These are phyloP conservation scores for Collybia nuda DNA, from an alignment of 768 basidiomycete genomes.

Conservation along the genomic window DNA sequence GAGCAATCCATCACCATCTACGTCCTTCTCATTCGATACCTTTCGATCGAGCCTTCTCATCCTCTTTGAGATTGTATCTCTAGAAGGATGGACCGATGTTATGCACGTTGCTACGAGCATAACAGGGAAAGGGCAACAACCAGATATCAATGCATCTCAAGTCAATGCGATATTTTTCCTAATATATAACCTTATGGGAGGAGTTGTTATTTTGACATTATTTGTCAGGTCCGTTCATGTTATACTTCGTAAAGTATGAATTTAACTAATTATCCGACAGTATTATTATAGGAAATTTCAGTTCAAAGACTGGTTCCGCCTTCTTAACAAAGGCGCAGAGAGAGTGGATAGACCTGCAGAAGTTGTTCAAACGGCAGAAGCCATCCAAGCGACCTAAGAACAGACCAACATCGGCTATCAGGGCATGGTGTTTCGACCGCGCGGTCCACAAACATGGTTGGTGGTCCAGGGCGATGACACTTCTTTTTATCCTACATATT, in stretches of 20 bases:
- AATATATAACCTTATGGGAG: conserved; percentile 89
- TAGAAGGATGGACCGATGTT: conserved; percentile 97
- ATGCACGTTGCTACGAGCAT: conserved; percentile 81
- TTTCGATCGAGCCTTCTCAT: conserved; percentile 85
- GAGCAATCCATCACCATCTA: conserved; percentile 82
- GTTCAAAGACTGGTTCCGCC: conserved; percentile 81
- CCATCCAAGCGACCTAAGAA: conserved; percentile 79
- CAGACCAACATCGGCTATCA: conserved; percentile 52
- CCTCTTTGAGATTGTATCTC: conserved; percentile 92
- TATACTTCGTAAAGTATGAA: neutral
- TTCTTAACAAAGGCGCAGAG: conserved; percentile 83
- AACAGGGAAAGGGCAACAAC: conserved; percentile 67
- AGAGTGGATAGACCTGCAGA: conserved; percentile 93
- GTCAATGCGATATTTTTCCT: conserved; percentile 90
- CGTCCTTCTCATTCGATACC: conserved; percentile 85
- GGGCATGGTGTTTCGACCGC: conserved; percentile 89
- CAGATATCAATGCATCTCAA: conserved; percentile 68
- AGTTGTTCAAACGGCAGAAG: conserved; percentile 80
- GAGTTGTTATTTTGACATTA: conserved; percentile 83
- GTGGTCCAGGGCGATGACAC: conserved; percentile 83
- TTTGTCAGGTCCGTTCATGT: conserved; percentile 73
- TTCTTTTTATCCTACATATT: conserved; percentile 80
- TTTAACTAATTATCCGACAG: conserved; percentile 37
- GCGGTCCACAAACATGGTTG: conserved; percentile 91
- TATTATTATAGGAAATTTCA: conserved; percentile 95